A percentile compares a stretch with the other conserved stretches of the same genome.
Evolutionary conservation across 768 basidiomycete genomes (phyloP).

Genomic region (Holtermannia corniformis): DNA sequence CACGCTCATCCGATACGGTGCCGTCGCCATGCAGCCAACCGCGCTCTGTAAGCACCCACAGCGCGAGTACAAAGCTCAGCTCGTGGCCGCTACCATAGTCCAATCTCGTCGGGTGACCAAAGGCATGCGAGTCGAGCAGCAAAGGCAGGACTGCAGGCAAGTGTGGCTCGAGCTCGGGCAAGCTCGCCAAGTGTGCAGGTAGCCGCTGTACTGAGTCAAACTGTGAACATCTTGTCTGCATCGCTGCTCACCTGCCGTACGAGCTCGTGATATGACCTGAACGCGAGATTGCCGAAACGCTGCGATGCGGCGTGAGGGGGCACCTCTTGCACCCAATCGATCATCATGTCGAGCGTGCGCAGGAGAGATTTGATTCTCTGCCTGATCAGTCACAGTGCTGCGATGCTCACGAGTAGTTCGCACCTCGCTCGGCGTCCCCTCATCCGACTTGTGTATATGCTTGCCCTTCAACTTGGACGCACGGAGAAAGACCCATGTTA

Average conservation of each 20-base stretch:
- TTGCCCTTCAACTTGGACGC: constrained; percentile 67
- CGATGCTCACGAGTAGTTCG: constrained; percentile 39
- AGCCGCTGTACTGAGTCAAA: constrained; percentile 44
- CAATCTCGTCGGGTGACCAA: constrained; percentile 81
- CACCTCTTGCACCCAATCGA: constrained; percentile 68
- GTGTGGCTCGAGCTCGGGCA: constrained; percentile 46
- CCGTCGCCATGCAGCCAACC: constrained; percentile 26
- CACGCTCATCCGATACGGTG: constrained; percentile 1
- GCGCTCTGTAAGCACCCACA: constrained; percentile 42
- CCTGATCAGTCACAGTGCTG: constrained; percentile 2
- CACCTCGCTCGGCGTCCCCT: constrained; percentile 50
- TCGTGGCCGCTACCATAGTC: constrained; percentile 98
- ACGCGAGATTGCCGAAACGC: constrained; percentile 84
- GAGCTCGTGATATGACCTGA: constrained; percentile 69
- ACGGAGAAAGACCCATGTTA: constrained; percentile 62
- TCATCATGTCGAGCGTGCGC: constrained; percentile 57
- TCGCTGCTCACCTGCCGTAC: constrained; percentile 70
- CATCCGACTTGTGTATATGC: too few species aligned
- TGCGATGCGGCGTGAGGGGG: constrained; percentile 64
- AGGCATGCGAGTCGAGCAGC: constrained; percentile 55
- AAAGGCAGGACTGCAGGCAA: constrained; percentile 65
- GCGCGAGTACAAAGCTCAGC: constrained; percentile 70
- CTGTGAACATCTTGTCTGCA: too few species aligned
- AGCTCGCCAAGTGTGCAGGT: constrained; percentile 47
- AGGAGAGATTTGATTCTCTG: constrained; percentile 44